Percentiles rank a stretch among this genome's conserved stretches.
Conservation (phyloP, 768 basidiomycete species). For the Panus rudis region DNA sequence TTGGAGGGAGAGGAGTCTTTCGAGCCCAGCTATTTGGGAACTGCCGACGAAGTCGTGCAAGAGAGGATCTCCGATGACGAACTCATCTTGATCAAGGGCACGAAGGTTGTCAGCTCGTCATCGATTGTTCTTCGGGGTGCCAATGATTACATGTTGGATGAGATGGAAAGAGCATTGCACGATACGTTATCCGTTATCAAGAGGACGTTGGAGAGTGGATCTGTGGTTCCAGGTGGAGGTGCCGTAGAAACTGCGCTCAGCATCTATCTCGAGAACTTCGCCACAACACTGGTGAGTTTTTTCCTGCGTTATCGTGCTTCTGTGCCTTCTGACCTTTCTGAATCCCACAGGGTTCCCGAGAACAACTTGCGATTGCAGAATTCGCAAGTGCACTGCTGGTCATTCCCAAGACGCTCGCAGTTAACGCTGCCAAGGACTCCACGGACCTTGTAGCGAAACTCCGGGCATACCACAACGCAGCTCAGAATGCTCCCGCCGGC, state of each 20-base stretch:
- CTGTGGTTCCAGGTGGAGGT: conserved; percentile 95
- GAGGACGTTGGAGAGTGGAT: conserved; percentile 91
- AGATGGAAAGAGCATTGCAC: conserved; percentile 97
- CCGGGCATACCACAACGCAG: conserved; percentile 93
- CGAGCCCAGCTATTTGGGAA: conserved; percentile 84
- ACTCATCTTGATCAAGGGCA: conserved; percentile 94
- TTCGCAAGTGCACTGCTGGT: conserved; percentile 89
- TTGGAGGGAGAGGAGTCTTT: conserved; percentile 98
- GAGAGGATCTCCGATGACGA: conserved; percentile 99
- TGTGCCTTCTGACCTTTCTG: background rate
- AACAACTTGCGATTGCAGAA: conserved; percentile 98
- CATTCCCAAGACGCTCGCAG: conserved; percentile 94
- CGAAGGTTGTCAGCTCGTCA: conserved; percentile 89
- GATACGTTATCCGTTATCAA: conserved; percentile 95
- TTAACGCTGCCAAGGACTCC: conserved; percentile 98
- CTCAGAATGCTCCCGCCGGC: conserved; percentile 83
- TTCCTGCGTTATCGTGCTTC: conserved; percentile 1
- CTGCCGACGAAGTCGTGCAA: conserved; percentile 92
- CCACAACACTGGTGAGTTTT: conserved; percentile 80
- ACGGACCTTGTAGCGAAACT: conserved; percentile 96
- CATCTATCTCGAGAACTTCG: conserved; percentile 98
- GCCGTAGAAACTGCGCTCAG: conserved; percentile 95
- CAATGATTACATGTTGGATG: conserved; percentile 98
- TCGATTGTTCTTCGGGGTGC: conserved; percentile 94
- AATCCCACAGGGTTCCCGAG: conserved; percentile 76